Conservation (phyloP, 495 filamentous ascomycete genomes). For the Neurospora hispaniola region DNA sequence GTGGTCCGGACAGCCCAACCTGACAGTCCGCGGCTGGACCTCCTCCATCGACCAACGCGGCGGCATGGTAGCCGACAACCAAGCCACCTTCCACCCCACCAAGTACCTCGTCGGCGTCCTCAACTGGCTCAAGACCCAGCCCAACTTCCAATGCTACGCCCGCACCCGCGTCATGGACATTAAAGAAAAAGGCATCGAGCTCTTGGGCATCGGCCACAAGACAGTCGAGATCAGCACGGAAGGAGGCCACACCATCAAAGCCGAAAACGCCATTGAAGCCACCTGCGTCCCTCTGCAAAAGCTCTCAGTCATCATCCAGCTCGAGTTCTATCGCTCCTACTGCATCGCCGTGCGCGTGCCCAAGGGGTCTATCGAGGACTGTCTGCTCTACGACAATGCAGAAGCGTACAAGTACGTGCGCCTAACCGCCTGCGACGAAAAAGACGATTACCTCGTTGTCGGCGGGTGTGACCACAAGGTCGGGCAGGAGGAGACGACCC, state of each 20-base stretch:
- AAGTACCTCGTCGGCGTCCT: constrained; percentile 43
- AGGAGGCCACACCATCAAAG: constrained; percentile 34
- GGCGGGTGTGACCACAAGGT: constrained; percentile 53
- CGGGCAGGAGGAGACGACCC: constrained; percentile 37
- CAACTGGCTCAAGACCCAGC: constrained; percentile 37
- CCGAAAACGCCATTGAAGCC: constrained; percentile 40
- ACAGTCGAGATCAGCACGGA: constrained; percentile 34
- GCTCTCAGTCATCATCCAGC: constrained; percentile 36
- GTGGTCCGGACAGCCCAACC: constrained; percentile 10
- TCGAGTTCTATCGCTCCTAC: constrained; percentile 43
- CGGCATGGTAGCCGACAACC: constrained; percentile 33
- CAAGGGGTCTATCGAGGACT: constrained; percentile 38
- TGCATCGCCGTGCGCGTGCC: constrained; percentile 48
- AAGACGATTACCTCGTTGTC: constrained; percentile 46
- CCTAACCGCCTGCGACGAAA: constrained; percentile 40
- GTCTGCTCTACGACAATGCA: constrained; percentile 44
- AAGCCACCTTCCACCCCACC: constrained; percentile 50
- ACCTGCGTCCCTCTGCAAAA: constrained; percentile 49
- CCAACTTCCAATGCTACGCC: constrained; percentile 44
- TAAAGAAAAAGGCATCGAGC: constrained; percentile 33
- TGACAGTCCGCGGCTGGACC: constrained; percentile 31
- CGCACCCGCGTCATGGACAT: constrained; percentile 38
- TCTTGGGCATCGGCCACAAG: constrained; percentile 27
- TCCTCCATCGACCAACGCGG: constrained; percentile 41
- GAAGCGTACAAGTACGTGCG: constrained; percentile 45